Evolutionary conservation across 1,284 basidiomycete species (phyloP).

Genomic region (Cystobasidium pallidum): DNA sequence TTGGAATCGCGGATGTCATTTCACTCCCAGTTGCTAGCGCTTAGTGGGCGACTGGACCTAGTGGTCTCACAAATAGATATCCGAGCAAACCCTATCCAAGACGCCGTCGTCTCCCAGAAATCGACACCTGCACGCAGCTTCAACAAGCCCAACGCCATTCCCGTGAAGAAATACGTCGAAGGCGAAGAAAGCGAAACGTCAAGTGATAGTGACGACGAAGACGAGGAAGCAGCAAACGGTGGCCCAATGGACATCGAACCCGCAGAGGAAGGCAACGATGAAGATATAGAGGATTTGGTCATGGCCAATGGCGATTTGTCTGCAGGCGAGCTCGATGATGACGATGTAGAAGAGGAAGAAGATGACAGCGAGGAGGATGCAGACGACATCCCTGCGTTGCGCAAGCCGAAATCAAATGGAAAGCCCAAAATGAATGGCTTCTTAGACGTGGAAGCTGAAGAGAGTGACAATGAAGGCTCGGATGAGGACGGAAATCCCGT

Average conservation of each 20-base stretch:
- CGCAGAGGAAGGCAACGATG: slow-evolving; percentile 62
- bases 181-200: slow-evolving; percentile 56
- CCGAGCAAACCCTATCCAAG: slow-evolving; percentile 50
- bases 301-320: slow-evolving; percentile 61
- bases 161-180: slow-evolving; percentile 59
- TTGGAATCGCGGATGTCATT: slow-evolving; percentile 77
- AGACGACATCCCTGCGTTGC: slow-evolving; percentile 58
- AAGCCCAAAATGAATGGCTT: slow-evolving; percentile 33
- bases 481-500: slow-evolving; percentile 19
- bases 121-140: not conserved
- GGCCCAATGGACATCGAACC: slow-evolving; percentile 54
- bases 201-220: slow-evolving; percentile 48
- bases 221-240: slow-evolving; percentile 52
- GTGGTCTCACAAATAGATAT: slow-evolving; percentile 91
- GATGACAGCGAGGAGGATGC: slow-evolving; percentile 68
- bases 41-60: slow-evolving; percentile 89
- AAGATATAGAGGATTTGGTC: slow-evolving; percentile 68
- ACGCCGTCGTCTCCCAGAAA: slow-evolving; percentile 4
- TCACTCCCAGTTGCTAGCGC: slow-evolving; percentile 79
- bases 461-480: slow-evolving; percentile 46
- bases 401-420: slow-evolving; percentile 4
- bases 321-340: slow-evolving; percentile 58
- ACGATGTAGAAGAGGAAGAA: slow-evolving; percentile 55
- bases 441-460: slow-evolving; percentile 44
- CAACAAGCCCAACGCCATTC: not conserved